Base-by-base conservation (phyloP, 352 stramenopile genomes). In the Globisporangium viniferum region DNA sequence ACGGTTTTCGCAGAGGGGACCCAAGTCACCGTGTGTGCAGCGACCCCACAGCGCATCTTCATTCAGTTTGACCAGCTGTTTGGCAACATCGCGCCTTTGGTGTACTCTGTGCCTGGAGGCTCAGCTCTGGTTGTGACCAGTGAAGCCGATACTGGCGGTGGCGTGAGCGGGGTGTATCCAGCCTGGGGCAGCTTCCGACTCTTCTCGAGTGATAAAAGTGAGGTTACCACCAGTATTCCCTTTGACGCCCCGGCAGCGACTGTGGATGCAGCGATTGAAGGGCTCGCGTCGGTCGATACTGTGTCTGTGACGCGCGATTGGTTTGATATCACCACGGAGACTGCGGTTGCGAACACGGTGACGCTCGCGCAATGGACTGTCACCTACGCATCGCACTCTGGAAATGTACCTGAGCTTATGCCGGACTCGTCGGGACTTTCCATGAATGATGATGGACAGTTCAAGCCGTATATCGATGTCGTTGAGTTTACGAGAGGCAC, bases 121-220 rank as follows among this genome's bases (percentile, higher is more conserved):
- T 81, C 83, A 0, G 59, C 67, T 27, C 74, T 95, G 22, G 65
- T 68, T 9, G 18, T 92, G n/a, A 58, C 61, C 0, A 63, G 63
- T 35, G 82, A 91, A 14, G 67, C 86, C 33, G 77, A 90, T 59
- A 69, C 66, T 0, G 86, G 79, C 24, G 87, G 88, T 29, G 74
- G 66, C 3, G 74, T 97, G 27, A 81, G 77, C 44, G 91, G 90
- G 1, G 79, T 97, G 24, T 92, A 94, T 33, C 91, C 91, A 2
- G 75, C 95, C 0, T 98, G 89, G 88, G 93, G 93, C 0, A 86
- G 76, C 9, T 98, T 98, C 70, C 78, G 66, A 0, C 68, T 98
- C 0, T 63, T 65, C 3, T 80, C 88, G 27, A 72, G 76, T 24
- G 80, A 77, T 14, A 74, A 74, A 51, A 78, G 58, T 2, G 80